Evolutionary conservation across 345 rosid genomes (phyloP).

Genomic region (Rhodamnia argentea): DNA sequence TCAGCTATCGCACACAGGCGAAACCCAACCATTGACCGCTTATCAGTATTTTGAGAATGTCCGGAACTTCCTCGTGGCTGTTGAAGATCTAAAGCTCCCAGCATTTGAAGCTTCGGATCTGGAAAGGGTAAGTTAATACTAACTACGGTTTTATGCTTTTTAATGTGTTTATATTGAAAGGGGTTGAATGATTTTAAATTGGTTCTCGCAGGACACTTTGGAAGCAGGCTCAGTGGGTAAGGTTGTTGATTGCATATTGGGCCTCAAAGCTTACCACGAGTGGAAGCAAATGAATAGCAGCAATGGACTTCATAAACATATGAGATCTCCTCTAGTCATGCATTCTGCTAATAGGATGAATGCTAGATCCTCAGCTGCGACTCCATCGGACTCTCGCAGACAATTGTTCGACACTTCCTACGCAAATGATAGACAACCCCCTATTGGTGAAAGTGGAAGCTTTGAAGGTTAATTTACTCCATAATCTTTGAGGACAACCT

Average conservation of each 20-base stretch:
- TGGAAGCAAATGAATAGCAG: conserved; percentile 35
- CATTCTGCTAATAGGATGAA: conserved; percentile 30
- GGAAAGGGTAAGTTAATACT: conserved; percentile 48
- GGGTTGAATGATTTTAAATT: background rate
- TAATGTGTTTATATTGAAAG: background rate
- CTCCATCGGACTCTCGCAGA: conserved; percentile 41
- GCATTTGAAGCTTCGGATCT: conserved; percentile 95
- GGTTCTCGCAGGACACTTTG: conserved; percentile 41
- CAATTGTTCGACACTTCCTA: conserved; percentile 38
- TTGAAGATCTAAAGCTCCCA: conserved; percentile 68
- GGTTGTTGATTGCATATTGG: conserved; percentile 80
- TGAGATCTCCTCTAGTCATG: conserved; percentile 50
- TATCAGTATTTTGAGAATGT: conserved; percentile 93
- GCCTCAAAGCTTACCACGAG: conserved; percentile 68
- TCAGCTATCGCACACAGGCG: conserved; percentile 35
- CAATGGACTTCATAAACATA: conserved; percentile 46
- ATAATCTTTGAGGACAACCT: background rate
- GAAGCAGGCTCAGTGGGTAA: conserved; percentile 72
- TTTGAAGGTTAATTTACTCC: conserved; percentile 30
- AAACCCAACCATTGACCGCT: conserved; percentile 63
- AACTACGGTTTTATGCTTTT: background rate
- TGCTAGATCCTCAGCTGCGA: conserved; percentile 4
- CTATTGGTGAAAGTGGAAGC: conserved; percentile 21
- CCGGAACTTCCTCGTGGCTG: conserved; percentile 72
- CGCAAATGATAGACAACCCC: conserved; percentile 20